These are phyloP conservation scores for Nannochloris sp. DNA, from an alignment of 139 green algal species.

Conservation along the genomic window DNA sequence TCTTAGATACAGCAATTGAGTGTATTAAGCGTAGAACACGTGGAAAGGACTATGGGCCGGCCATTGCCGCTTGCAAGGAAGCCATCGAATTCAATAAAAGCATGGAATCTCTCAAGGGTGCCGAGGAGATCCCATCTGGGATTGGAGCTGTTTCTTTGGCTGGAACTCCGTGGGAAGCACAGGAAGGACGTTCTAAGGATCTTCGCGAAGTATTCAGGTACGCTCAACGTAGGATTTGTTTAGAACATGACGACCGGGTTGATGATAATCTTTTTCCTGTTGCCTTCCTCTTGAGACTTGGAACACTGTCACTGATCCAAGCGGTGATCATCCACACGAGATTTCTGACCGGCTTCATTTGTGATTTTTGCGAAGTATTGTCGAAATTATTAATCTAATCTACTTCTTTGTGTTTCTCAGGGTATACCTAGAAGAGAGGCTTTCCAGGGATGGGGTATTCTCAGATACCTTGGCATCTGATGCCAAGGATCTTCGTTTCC, in stretches of 20 bases:
- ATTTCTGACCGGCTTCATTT: conserved; percentile 23
- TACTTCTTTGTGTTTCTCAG: conserved; percentile 15
- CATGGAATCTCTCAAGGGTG: conserved; percentile 26
- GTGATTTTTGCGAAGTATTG: neutral
- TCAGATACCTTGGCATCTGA: conserved; percentile 47
- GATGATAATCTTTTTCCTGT: conserved; percentile 14
- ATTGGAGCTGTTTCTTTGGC: conserved; percentile 31
- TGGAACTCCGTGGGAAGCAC: conserved; percentile 25
- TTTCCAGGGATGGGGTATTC: conserved; percentile 34
- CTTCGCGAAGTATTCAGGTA: conserved; percentile 40
- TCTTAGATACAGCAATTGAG: conserved; percentile 57
- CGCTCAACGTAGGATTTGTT: conserved; percentile 3
- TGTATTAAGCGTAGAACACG: conserved; percentile 45
- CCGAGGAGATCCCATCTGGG: conserved; percentile 30
- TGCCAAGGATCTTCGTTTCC: conserved; percentile 46
- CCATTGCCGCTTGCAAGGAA: conserved; percentile 27
- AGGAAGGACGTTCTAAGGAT: conserved; percentile 26
- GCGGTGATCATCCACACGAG: conserved; percentile 20
- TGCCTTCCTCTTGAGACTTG: conserved; percentile 14
- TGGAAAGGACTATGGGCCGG: conserved; percentile 21
- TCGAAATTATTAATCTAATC: neutral
- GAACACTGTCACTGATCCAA: neutral
- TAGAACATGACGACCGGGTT: neutral
- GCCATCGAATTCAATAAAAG: conserved; percentile 42
- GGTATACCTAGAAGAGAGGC: conserved; percentile 55